These are phyloP conservation scores for Candida neerlandica DNA, from an alignment of 1,139 yeast species.

Conservation along the genomic window DNA sequence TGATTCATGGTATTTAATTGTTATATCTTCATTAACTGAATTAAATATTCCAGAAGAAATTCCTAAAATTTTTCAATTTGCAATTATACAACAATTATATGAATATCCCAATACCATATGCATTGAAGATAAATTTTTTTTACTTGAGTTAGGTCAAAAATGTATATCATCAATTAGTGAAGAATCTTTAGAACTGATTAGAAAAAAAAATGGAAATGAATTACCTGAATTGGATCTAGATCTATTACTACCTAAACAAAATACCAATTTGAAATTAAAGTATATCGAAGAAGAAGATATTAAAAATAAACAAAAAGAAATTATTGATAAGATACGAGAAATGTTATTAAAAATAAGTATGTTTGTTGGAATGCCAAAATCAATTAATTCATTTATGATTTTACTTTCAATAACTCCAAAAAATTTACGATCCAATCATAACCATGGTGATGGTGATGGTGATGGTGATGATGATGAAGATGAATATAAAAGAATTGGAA, in stretches of 20 bases:
- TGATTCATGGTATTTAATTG: conserved; percentile 57
- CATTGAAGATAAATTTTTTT: background rate
- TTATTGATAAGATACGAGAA: conserved; percentile 69
- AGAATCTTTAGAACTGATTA: conserved; percentile 37
- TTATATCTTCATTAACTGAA: conserved; percentile 68
- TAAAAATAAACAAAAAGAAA: conserved; percentile 32
- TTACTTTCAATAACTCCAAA: conserved; percentile 68
- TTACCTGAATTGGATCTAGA: conserved; percentile 47
- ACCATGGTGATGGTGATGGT: no score
- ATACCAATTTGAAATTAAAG: conserved; percentile 43
- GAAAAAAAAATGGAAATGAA: conserved; percentile 45
- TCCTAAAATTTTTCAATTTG: conserved; percentile 72
- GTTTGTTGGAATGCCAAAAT: conserved; percentile 80
- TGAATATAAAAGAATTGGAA: conserved; percentile 29
- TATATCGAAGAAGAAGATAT: conserved; percentile 34
- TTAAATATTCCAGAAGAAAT: conserved; percentile 82
- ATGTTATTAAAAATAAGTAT: conserved; percentile 77
- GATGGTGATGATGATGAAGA: no score
- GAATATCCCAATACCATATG: conserved; percentile 27
- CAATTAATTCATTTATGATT: conserved; percentile 73
- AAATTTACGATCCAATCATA: conserved; percentile 29
- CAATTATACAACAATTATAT: conserved; percentile 54
- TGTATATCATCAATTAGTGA: conserved; percentile 37
- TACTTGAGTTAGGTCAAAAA: conserved; percentile 31
- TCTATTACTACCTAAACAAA: background rate